Conservation (phyloP, 495 filamentous ascomycete species). For the Aspergillus cavernicola region DNA sequence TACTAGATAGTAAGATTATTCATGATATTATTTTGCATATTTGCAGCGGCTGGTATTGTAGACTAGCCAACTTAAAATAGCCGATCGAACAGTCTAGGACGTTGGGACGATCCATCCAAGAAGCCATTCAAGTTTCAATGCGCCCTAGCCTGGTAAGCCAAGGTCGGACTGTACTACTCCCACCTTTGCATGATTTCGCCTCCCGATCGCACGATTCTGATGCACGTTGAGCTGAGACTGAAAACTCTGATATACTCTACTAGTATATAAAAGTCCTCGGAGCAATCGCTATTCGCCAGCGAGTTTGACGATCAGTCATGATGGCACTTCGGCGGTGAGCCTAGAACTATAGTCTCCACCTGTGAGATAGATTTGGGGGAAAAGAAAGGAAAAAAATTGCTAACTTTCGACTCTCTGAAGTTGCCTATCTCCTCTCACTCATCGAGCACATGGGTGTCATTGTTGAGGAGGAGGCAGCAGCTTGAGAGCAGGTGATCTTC, state of each 20-base stretch:
- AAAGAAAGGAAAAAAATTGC: background rate
- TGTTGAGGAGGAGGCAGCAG: background rate
- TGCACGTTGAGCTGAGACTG: conserved; percentile 2
- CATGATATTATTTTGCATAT: background rate
- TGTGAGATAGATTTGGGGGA: background rate
- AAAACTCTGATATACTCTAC: conserved; percentile 11
- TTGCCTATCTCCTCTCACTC: conserved; percentile 6
- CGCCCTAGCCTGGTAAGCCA: no score
- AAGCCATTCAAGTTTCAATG: conserved; percentile 11
- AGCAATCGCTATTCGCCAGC: conserved; percentile 5
- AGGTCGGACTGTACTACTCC: no score
- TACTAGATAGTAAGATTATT: background rate
- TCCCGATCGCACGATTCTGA: conserved; percentile 17
- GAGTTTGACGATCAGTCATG: background rate
- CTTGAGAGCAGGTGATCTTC: conserved; percentile 15
- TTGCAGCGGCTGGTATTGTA: background rate
- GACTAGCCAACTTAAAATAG: conserved; percentile 25
- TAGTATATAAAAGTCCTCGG: conserved; percentile 5
- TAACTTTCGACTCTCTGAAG: background rate
- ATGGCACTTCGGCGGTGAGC: conserved; percentile 3
- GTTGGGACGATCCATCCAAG: conserved; percentile 21
- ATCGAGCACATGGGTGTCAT: conserved; percentile 8
- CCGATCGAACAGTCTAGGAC: conserved; percentile 30
- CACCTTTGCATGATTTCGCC: conserved; percentile 11
- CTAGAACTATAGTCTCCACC: conserved; percentile 4